Base-by-base conservation (phyloP, 352 stramenopile genomes). In the Phytophthora constricta region DNA sequence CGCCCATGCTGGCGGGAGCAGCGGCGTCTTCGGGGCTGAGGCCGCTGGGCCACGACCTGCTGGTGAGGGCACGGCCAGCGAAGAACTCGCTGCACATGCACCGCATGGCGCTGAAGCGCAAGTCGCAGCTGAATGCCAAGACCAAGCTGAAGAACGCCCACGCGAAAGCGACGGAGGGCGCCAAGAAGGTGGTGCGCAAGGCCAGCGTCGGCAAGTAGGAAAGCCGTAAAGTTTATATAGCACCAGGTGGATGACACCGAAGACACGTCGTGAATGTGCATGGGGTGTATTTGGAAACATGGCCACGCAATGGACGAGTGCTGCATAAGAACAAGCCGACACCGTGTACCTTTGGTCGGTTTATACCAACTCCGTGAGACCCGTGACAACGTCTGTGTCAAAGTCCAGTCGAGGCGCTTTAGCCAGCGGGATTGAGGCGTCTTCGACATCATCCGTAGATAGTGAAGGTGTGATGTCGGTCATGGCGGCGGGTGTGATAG, bases 51-150 rank as follows among this genome's bases (percentile, higher is more conserved):
- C 71, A 86, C 17, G 85, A 93, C 31, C 54, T 91, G 27, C 53
- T 87, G 20, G 70, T 90, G 48, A 79, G 85, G 9, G 58, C 84
- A 41, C 76, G 82, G 14, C 77, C 87, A 16, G 71, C 68, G 9
- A 93, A 93, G 63, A 93, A 82, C 61, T 95, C 86, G 53, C 60
- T 95, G 22, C 87, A 95, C 70, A 90, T 91, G 86, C 87, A 94
- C 61, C 81, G 87, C 39, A 74, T 95, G 33, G 82, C 86, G 37
- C 63, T 93, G 34, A 95, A 95, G 65, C 76, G 84, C 34, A 91
- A 92, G 66, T 80, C 82, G 22, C 51, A 87, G 31, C 69, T 83
- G 56, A 72, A 78, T 57, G 80, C 74, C n/a, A 82, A 86, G 53
- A 71, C 71, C 54, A 74, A 78, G 55, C 68, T 84, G n/a, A 89